Conservation (phyloP, 805 yeast species). For the Trichomonascus vanleenenianus region DNA sequence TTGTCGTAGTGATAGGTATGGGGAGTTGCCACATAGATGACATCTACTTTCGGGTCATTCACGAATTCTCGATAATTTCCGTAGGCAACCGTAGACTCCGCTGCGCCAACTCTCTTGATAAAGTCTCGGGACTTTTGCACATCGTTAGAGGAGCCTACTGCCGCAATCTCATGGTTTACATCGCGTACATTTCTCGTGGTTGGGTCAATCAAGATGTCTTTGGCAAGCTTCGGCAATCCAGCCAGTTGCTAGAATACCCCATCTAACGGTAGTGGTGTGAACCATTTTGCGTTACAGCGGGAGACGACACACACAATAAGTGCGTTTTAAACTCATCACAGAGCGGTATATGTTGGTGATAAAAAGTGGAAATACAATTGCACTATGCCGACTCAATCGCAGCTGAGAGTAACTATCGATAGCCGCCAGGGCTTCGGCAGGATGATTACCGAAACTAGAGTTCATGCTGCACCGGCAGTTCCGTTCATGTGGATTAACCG, state of each 20-base stretch:
- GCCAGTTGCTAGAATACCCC: conserved; percentile 26
- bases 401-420: no score
- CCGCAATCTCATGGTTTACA: conserved; percentile 23
- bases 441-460: no score
- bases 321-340: neutral
- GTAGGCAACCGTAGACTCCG: conserved; percentile 11
- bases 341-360: neutral
- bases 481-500: no score
- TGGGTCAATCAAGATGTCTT: conserved; percentile 21
- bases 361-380: no score
- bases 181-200: conserved; percentile 20
- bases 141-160: conserved; percentile 21
- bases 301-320: no score
- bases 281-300: conserved; percentile 15
- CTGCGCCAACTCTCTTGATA: conserved; percentile 14
- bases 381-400: no score
- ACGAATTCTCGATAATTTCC: conserved; percentile 37
- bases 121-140: conserved; percentile 20
- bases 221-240: conserved; percentile 22
- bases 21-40: conserved; percentile 50
- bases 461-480: no score
- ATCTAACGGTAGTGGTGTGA: conserved; percentile 16
- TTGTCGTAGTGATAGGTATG: conserved; percentile 44
- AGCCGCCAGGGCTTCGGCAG: no score
- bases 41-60: conserved; percentile 35